These are phyloP conservation scores for Arabidopsis arenosa DNA, from an alignment of 345 rosid species.

Conservation along the genomic window DNA sequence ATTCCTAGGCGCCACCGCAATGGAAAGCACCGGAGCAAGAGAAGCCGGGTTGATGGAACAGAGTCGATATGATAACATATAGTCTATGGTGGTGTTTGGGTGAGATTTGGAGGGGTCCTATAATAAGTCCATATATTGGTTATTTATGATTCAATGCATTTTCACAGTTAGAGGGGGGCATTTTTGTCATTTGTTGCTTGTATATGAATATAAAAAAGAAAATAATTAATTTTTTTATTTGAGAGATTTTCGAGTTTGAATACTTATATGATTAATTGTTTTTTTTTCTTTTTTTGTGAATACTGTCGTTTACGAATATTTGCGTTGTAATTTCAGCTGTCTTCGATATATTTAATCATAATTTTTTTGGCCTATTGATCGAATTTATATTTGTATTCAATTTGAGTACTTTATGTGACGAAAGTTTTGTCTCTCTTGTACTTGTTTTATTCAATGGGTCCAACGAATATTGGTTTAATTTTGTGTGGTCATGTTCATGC, in stretches of 20 bases:
- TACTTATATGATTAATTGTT: slow-evolving; percentile 5
- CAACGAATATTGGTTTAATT: slow-evolving; percentile 29
- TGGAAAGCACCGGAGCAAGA: slow-evolving; percentile 52
- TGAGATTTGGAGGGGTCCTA: slow-evolving; percentile 24
- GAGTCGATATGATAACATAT: slow-evolving; percentile 34
- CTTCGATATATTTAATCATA: not conserved
- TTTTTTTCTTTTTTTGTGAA: slow-evolving; percentile 22
- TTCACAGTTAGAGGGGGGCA: slow-evolving; percentile 36
- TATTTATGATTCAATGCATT: slow-evolving; percentile 38
- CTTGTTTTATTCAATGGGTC: slow-evolving; percentile 44
- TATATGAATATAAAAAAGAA: slow-evolving; percentile 38
- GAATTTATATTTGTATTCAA: not conserved
- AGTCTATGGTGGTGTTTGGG: slow-evolving; percentile 17
- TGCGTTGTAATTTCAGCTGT: not conserved
- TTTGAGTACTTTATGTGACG: slow-evolving; percentile 26
- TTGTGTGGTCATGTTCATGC: slow-evolving; percentile 41
- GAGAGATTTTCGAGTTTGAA: slow-evolving; percentile 37
- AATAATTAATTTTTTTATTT: slow-evolving; percentile 33
- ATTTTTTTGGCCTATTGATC: not conserved
- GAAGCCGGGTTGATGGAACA: slow-evolving; percentile 41
- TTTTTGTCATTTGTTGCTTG: slow-evolving; percentile 45
- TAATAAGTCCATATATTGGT: slow-evolving; percentile 46
- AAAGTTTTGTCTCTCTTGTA: slow-evolving; percentile 41
- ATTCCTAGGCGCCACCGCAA: slow-evolving; percentile 52
- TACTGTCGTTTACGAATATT: slow-evolving; percentile 18